Evolutionary conservation across 352 stramenopile genomes (phyloP).

Genomic region (Phytopythium montanum): DNA sequence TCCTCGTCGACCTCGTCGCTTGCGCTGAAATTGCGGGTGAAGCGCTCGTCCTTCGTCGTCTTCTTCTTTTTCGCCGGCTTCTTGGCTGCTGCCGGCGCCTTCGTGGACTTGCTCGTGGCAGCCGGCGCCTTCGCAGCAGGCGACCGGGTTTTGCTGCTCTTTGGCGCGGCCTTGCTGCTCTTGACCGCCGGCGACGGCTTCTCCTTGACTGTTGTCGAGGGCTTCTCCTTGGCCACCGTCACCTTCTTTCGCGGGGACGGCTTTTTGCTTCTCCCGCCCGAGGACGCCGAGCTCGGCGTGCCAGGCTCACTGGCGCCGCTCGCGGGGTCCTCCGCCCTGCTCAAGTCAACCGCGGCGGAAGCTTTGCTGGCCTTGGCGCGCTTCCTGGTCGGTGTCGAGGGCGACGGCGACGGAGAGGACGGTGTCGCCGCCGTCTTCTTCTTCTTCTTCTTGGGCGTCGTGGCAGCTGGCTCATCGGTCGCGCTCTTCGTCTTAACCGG

Average conservation of each 20-base stretch:
- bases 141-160: background rate
- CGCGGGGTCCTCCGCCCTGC: background rate
- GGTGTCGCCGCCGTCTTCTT: background rate
- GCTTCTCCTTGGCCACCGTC: background rate
- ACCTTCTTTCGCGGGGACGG: background rate
- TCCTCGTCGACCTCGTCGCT: conserved; percentile 23
- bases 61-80: conserved; percentile 5
- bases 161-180: background rate
- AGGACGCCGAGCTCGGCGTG: background rate
- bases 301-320: background rate
- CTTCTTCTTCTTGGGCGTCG: conserved; percentile 6
- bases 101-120: background rate
- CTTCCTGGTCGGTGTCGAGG: conserved; percentile 4
- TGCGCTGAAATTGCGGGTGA: conserved; percentile 3
- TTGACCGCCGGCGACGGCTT: background rate
- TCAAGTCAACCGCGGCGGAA: background rate
- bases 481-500: background rate
- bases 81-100: background rate
- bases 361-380: conserved; percentile 1
- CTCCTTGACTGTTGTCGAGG: background rate
- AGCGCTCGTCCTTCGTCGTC: background rate
- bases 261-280: background rate
- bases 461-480: background rate
- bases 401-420: background rate
- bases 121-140: background rate